Evolutionary conservation across 2,329 filamentous ascomycete genomes (phyloP).

Genomic region (Calonectria hongkongensis): DNA sequence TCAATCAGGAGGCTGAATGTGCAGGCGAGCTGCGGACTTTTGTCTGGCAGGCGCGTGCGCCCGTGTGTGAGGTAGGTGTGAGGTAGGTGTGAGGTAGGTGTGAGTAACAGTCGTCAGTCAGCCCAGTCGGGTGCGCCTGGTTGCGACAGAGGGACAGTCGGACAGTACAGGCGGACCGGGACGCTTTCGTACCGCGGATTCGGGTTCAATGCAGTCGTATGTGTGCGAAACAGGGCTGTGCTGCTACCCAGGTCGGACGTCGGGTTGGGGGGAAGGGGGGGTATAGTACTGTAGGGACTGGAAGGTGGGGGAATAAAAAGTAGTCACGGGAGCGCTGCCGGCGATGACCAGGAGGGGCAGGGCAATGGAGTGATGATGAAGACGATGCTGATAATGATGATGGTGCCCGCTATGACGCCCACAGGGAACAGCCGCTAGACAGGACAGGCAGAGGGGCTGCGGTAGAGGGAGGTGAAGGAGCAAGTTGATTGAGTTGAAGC

Average conservation of each 20-base stretch:
- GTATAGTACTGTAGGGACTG: slow-evolving; percentile 22
- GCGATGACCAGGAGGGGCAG: neutral
- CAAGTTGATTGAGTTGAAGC: slow-evolving; percentile 31
- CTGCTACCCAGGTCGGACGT: slow-evolving; percentile 8
- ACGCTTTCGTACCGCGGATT: slow-evolving; percentile 29
- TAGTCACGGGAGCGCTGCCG: neutral
- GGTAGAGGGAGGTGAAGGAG: neutral
- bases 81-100: neutral
- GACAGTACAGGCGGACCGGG: slow-evolving; percentile 12
- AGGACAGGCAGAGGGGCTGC: neutral
- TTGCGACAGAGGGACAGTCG: slow-evolving; percentile 1
- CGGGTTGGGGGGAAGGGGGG: neutral
- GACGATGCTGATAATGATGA: neutral
- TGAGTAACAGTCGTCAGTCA: slow-evolving; percentile 23
- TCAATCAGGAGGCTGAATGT: slow-evolving; percentile 25
- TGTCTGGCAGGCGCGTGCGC: slow-evolving; percentile 13
- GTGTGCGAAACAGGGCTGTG: slow-evolving; percentile 23
- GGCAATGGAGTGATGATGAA: neutral
- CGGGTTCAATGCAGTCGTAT: slow-evolving; percentile 9
- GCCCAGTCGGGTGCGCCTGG: slow-evolving; percentile 9
- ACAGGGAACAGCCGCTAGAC: slow-evolving; percentile 1
- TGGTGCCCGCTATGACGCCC: slow-evolving; percentile 18
- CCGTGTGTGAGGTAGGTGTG: slow-evolving; percentile 4
- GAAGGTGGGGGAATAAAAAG: slow-evolving; percentile 13
- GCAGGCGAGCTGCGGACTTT: slow-evolving; percentile 33